phyloP scores from a whole-genome alignment of 2,329 filamentous ascomycete species.

The Neoscytalidium dimidiatum region DNA sequence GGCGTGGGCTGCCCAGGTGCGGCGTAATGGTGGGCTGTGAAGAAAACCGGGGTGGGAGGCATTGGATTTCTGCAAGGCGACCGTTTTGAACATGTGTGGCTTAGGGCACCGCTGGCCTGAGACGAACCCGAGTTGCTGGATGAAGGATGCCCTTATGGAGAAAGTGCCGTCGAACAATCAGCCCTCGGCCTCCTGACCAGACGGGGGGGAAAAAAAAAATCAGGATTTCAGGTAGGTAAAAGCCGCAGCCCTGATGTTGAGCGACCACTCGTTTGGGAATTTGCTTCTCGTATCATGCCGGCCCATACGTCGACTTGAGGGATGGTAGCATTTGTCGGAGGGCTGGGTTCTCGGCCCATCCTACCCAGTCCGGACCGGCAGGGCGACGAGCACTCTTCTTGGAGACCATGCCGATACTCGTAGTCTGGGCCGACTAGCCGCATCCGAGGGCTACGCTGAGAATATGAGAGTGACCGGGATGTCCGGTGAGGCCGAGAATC shows the following conservation, averaged over 20 bases:
- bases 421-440: background rate
- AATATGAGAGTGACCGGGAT: background rate
- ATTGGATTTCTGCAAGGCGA: background rate
- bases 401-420: background rate
- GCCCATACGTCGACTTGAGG: background rate
- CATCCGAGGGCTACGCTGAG: background rate
- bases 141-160: background rate
- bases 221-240: too few species aligned
- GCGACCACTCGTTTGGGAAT: background rate
- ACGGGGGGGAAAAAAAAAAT: too few species aligned
- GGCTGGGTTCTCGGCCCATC: background rate
- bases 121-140: background rate
- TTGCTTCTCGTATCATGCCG: background rate
- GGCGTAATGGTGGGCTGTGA: background rate
- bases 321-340: background rate
- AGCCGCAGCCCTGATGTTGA: background rate
- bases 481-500: background rate
- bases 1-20: too few species aligned
- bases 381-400: background rate
- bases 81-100: background rate
- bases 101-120: background rate
- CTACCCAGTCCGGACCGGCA: background rate
- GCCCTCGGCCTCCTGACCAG: too few species aligned
- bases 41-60: background rate
- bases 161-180: too few species aligned